A percentile compares a stretch with the other conserved stretches of the same genome.
phyloP scores from a whole-genome alignment of 1,139 yeast genomes.

The Blastobotrys apis region DNA sequence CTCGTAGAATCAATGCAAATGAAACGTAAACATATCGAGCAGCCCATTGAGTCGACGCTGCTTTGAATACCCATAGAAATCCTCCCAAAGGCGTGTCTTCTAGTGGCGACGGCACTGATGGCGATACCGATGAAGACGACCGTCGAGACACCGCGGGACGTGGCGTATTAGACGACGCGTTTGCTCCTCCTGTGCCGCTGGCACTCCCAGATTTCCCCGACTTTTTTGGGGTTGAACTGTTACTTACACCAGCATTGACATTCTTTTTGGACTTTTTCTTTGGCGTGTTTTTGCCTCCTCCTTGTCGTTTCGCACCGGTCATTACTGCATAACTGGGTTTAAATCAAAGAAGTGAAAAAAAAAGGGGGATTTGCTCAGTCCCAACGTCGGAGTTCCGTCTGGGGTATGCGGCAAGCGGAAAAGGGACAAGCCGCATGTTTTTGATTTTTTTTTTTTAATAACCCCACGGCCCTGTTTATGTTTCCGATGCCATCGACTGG shows the following conservation, averaged over 20 bases:
- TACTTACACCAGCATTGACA: no score
- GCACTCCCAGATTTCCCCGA: background rate
- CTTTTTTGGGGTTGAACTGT: background rate
- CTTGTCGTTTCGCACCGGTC: slow-evolving; percentile 2
- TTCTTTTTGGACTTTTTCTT: slow-evolving; percentile 7
- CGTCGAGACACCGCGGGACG: no score
- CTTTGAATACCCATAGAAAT: slow-evolving; percentile 55
- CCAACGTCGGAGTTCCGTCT: no score
- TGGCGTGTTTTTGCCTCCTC: slow-evolving; percentile 1
- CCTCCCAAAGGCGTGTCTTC: slow-evolving; percentile 50
- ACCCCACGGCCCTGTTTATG: no score
- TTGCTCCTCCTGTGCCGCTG: background rate
- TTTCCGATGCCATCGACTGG: no score
- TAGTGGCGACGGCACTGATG: slow-evolving; percentile 21
- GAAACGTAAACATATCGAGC: slow-evolving; percentile 74
- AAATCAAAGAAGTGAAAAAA: no score
- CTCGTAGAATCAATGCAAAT: slow-evolving; percentile 68
- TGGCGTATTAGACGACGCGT: no score
- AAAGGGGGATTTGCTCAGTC: no score
- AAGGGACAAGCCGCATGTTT: no score
- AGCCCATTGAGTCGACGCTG: slow-evolving; percentile 86
- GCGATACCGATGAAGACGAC: background rate
- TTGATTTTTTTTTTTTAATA: no score
- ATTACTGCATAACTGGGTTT: slow-evolving; percentile 1
- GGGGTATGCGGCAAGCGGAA: no score